Percentiles rank a stretch among this genome's conserved stretches.
Conservation (phyloP, 768 basidiomycete species). For the Tephrocybe rancida region DNA sequence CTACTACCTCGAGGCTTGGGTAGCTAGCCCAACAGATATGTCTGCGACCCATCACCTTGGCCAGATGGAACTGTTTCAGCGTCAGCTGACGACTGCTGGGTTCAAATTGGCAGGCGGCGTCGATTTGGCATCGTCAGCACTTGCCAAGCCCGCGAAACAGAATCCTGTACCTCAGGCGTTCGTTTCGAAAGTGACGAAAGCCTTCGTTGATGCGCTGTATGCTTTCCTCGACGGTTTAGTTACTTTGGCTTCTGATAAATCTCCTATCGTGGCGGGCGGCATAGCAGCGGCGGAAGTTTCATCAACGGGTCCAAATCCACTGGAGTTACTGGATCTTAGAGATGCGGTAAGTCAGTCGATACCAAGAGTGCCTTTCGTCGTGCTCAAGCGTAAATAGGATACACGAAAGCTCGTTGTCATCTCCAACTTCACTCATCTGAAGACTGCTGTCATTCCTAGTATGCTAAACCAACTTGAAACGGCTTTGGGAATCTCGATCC, state of each 20-base stretch:
- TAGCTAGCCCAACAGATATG: conserved; percentile 58
- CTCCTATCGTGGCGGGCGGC: conserved; percentile 45
- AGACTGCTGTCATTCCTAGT: conserved; percentile 67
- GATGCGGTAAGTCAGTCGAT: conserved; percentile 51
- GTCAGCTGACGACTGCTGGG: conserved; percentile 71
- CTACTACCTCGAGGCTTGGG: conserved; percentile 88
- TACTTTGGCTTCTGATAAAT: conserved; percentile 74
- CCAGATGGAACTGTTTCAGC: conserved; percentile 82
- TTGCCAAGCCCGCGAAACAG: conserved; percentile 58
- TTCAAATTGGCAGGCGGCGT: conserved; percentile 83
- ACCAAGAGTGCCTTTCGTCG: background rate
- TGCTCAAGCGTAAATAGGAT: conserved; percentile 54
- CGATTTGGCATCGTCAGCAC: conserved; percentile 52
- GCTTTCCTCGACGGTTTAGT: conserved; percentile 87
- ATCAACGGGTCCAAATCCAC: conserved; percentile 44
- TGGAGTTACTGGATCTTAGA: conserved; percentile 61
- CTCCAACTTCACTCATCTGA: conserved; percentile 84
- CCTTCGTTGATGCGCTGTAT: conserved; percentile 86
- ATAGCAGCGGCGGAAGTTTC: conserved; percentile 32
- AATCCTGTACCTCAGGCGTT: conserved; percentile 65
- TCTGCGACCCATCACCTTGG: conserved; percentile 74
- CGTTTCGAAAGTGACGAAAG: conserved; percentile 72
- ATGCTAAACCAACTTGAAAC: conserved; percentile 82
- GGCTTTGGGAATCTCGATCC: conserved; percentile 70
- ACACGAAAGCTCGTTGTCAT: conserved; percentile 85